Conservation (phyloP, 345 rosid genomes). For the Brassica rapa region DNA sequence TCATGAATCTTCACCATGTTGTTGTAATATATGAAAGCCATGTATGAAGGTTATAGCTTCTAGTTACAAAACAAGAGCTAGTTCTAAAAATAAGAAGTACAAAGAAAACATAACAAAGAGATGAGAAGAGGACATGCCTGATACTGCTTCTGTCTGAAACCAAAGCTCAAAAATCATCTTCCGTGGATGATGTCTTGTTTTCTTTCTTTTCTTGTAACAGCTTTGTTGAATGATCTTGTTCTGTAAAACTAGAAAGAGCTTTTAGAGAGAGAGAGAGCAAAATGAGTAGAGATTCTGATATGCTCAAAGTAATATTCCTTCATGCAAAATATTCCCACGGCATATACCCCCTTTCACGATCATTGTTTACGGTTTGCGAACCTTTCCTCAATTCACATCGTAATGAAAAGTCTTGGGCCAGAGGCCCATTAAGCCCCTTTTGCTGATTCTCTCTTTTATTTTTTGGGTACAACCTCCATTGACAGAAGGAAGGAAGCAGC, state of each 20-base stretch:
- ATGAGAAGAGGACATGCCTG: slow-evolving; percentile 35
- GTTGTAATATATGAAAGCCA: background rate
- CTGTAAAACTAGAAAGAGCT: background rate
- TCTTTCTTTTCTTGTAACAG: background rate
- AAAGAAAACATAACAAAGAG: background rate
- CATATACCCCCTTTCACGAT: slow-evolving; percentile 25
- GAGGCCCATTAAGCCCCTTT: background rate
- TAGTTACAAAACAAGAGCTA: slow-evolving; percentile 1
- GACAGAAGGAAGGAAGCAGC: slow-evolving; percentile 18
- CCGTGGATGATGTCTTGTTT: background rate
- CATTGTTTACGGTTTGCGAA: background rate
- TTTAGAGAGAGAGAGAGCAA: background rate
- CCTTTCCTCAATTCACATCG: background rate
- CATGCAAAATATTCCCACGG: slow-evolving; percentile 33
- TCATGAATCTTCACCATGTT: slow-evolving; percentile 4
- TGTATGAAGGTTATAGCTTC: background rate
- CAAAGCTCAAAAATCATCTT: background rate
- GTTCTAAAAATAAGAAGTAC: background rate
- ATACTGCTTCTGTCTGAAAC: slow-evolving; percentile 15
- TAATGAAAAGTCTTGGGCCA: background rate
- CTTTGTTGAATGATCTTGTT: background rate
- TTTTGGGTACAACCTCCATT: slow-evolving; percentile 2
- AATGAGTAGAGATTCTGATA: slow-evolving; percentile 25
- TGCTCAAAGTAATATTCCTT: slow-evolving; percentile 39
- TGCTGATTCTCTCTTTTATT: background rate